Evolutionary conservation across 2,329 filamentous ascomycete genomes (phyloP), one percentile per base, ranked within the genome.

Genomic region (Chalaropsis ovoidea): DNA sequence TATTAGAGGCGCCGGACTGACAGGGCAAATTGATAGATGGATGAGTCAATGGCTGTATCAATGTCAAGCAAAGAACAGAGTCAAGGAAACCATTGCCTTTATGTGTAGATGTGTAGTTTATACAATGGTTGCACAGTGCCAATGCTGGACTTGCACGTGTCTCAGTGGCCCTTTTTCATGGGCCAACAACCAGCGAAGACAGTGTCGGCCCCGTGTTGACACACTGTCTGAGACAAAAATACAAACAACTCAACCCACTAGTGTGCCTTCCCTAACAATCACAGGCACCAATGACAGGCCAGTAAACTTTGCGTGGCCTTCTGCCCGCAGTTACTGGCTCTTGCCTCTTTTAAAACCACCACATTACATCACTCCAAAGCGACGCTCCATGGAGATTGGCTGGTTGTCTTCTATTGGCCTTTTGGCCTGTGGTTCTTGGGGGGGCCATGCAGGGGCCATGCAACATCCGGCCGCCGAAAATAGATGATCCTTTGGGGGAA

Each of bases 241-340:
- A 39, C 54, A 58, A 35, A 13, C 22, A 24, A 10, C 24, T 27
- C 52, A 27, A 15, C 7, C 52, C 52, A 35, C 27, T 39, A 58
- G 27, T 19, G 43, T 47, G 54, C 54, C 54, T 39, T n/a, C 27
- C 27, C 27, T 35, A n/a, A 58, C 7, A 58, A 35, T 15, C 15
- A 10, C 24, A 10, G 17, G 31, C 54, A 39, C 54, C 54, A 58
- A 58, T 58, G 17, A 58, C 10, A 58, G 15, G 27, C 15, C 15
- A 19, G 15, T 1, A 39, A 58, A 39, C 27, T 19, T n/a, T 39
- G 15, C 54, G 54, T 58, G 54, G 27, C 7, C n/a, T 19, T 58
- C 54, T 58, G 54, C 27, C 24, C 7, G n/a, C 61, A 47, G 6
- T 47, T 27, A 62, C 41, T 49, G 61, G 61, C 61, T 62, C 60